A percentile compares a stretch with the other conserved stretches of the same genome.
phyloP scores from a whole-genome alignment of 345 rosid species.

The Eucalyptus cladocalyx region DNA sequence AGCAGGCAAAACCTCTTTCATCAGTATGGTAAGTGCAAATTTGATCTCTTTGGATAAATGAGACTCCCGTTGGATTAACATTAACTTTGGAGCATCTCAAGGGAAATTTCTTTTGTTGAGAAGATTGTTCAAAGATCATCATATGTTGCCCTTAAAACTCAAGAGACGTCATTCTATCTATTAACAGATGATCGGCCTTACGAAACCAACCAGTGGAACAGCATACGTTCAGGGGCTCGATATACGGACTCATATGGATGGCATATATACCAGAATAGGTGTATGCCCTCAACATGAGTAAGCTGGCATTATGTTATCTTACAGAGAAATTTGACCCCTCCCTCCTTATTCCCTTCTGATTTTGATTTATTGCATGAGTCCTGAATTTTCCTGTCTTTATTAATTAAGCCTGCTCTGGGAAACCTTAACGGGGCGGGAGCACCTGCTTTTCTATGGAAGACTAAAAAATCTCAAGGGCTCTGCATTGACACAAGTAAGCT shows the following conservation, averaged over 20 bases:
- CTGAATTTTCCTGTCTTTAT: neutral
- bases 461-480: constrained; percentile 85
- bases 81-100: neutral
- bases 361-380: neutral
- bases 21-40: constrained; percentile 62
- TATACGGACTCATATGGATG: constrained; percentile 61
- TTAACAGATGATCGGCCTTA: constrained; percentile 86
- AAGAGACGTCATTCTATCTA: neutral
- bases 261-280: constrained; percentile 85
- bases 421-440: constrained; percentile 84
- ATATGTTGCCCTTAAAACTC: neutral
- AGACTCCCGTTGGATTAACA: neutral
- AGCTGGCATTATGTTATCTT: constrained; percentile 2
- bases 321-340: neutral
- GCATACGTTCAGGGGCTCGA: constrained; percentile 72
- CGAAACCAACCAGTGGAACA: constrained; percentile 71
- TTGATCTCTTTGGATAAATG: neutral
- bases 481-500: constrained; percentile 45
- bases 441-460: constrained; percentile 86
- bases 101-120: neutral
- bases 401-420: constrained; percentile 83
- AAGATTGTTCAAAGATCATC: neutral
- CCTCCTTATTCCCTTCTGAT: neutral
- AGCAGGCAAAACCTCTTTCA: constrained; percentile 94
- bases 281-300: constrained; percentile 99